Evolutionary conservation across 2,329 filamentous ascomycete genomes (phyloP).

Genomic region (Hymenoscyphus linearis): DNA sequence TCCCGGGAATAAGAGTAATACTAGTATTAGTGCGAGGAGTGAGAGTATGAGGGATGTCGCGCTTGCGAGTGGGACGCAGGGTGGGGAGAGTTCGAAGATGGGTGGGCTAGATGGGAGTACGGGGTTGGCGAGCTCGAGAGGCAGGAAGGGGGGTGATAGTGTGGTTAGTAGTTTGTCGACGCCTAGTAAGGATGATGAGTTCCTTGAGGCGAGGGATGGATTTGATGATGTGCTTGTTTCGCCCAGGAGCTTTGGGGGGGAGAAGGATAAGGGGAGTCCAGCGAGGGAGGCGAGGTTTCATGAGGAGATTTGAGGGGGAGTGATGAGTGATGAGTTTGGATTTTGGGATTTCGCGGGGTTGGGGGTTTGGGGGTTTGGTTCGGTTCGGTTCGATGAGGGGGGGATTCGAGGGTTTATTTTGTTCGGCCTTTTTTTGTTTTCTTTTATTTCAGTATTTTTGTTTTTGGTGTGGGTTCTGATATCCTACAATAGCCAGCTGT

Average conservation of each 20-base stretch:
- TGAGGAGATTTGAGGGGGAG: conserved; percentile 44
- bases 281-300: conserved; percentile 53
- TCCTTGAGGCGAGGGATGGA: conserved; percentile 44
- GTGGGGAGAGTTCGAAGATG: background rate
- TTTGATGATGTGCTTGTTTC: conserved; percentile 40
- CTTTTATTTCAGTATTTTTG: too few relatives aligned
- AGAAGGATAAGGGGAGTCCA: conserved; percentile 44
- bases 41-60: conserved; percentile 20
- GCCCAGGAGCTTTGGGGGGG: conserved; percentile 29
- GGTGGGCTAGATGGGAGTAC: background rate
- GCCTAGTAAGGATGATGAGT: conserved; percentile 38
- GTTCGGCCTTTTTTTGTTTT: too few relatives aligned
- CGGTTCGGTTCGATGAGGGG: too few relatives aligned
- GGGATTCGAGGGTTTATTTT: too few relatives aligned
- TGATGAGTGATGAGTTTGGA: background rate
- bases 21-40: conserved; percentile 6
- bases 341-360: too few relatives aligned
- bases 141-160: conserved; percentile 8
- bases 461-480: too few relatives aligned
- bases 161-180: conserved; percentile 10
- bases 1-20: conserved; percentile 38
- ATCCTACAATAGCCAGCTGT: too few relatives aligned
- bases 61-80: conserved; percentile 14
- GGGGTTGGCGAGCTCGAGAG: background rate
- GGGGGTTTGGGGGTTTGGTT: too few relatives aligned